Evolutionary conservation across 2,329 filamentous ascomycete genomes (phyloP).

Genomic region (Xenosphaeropsis pyriputrescens): DNA sequence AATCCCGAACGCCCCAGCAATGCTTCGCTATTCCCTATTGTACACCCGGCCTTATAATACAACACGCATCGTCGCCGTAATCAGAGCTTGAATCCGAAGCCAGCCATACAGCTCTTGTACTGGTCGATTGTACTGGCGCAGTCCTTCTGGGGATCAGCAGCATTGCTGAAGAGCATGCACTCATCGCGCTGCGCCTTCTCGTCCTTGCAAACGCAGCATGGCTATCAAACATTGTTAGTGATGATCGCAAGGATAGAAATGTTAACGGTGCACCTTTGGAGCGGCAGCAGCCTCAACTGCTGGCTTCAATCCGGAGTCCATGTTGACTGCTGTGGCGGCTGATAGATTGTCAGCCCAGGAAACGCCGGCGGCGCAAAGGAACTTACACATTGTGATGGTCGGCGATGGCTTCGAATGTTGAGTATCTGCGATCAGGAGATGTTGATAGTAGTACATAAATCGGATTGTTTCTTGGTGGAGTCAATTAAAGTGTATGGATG

Average conservation of each 20-base stretch:
- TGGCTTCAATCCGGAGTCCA: conserved; percentile 12
- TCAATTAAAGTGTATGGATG: no score
- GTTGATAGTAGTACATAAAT: background rate
- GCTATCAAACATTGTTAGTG: conserved; percentile 33
- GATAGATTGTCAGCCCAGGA: conserved; percentile 5
- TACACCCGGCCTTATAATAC: conserved; percentile 2
- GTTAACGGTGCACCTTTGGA: conserved; percentile 10
- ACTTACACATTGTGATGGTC: conserved; percentile 13
- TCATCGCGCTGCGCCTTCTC: conserved; percentile 90
- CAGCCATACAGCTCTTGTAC: conserved; percentile 85
- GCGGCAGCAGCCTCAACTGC: conserved; percentile 9
- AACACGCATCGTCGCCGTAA: no score
- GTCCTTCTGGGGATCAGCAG: conserved; percentile 67
- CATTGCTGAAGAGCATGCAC: conserved; percentile 94
- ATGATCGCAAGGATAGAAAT: background rate
- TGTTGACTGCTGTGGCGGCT: conserved; percentile 12
- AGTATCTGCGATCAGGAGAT: background rate
- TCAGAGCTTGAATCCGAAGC: conserved; percentile 65
- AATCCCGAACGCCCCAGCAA: conserved; percentile 11
- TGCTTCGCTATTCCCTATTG: conserved; percentile 7
- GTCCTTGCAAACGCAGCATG: conserved; percentile 94
- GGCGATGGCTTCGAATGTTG: conserved; percentile 12
- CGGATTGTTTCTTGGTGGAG: no score
- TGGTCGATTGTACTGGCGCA: conserved; percentile 72
- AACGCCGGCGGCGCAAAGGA: no score